A percentile compares a stretch with the other conserved stretches of the same genome.
phyloP scores from a whole-genome alignment of 2,329 filamentous ascomycete species.

The Clonostachys byssicola region DNA sequence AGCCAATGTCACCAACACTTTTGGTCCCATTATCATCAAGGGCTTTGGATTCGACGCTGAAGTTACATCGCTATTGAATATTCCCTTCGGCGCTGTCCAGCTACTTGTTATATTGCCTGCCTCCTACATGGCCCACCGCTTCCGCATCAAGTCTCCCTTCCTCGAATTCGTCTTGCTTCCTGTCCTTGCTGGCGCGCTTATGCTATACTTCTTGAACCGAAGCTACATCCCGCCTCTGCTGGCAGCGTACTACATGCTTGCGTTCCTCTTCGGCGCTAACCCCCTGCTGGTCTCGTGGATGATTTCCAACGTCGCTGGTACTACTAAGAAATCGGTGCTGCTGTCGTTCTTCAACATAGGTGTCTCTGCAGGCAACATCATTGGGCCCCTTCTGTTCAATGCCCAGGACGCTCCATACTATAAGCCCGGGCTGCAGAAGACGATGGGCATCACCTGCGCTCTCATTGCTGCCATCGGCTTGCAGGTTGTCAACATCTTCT shows the following conservation, averaged over 20 bases:
- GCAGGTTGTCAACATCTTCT: neutral
- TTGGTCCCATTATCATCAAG: constrained; percentile 66
- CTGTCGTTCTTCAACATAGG: neutral
- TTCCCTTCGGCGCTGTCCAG: constrained; percentile 57
- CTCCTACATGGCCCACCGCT: neutral
- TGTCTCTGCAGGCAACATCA: neutral
- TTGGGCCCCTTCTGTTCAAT: neutral
- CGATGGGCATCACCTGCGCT: neutral
- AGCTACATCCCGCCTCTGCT: neutral
- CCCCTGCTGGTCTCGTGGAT: neutral
- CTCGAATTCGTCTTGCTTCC: neutral
- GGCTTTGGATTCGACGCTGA: constrained; percentile 64
- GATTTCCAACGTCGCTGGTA: neutral
- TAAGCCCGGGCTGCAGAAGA: neutral
- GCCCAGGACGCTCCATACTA: neutral
- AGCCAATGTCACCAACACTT: constrained; percentile 52
- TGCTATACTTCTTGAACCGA: neutral
- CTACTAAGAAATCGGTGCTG: neutral
- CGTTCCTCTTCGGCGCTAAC: neutral
- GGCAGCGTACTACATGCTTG: neutral
- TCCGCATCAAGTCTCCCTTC: neutral
- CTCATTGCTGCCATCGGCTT: neutral
- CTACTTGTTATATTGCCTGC: neutral
- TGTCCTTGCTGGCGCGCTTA: neutral
- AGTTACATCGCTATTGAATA: constrained; percentile 67